Percentiles rank a stretch among this genome's conserved stretches.
Conservation (phyloP, 1,284 basidiomycete genomes). For the Bjerkandera adusta region DNA sequence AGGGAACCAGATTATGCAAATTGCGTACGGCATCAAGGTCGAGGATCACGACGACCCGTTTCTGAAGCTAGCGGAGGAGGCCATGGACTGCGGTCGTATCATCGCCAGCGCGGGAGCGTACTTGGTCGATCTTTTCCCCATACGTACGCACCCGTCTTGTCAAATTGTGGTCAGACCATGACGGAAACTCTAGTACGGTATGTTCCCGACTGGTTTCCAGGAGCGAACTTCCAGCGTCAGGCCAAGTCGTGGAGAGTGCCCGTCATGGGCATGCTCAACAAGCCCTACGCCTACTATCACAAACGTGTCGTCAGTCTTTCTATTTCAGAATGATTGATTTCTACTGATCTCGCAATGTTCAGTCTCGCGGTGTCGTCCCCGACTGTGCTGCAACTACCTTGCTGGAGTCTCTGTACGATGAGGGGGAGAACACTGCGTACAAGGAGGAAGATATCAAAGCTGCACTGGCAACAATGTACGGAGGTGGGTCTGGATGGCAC, state of each 20-base stretch:
- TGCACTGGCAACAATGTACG: constrained; percentile 7
- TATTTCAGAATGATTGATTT: neutral
- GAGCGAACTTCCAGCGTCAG: constrained; percentile 40
- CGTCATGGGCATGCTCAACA: constrained; percentile 8
- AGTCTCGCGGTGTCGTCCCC: neutral
- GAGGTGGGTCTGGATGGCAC: constrained; percentile 3
- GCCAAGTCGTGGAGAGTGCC: constrained; percentile 31
- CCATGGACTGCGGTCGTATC: constrained; percentile 9
- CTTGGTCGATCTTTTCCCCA: constrained; percentile 11
- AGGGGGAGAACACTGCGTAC: neutral
- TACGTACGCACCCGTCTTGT: neutral
- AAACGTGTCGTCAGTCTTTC: neutral
- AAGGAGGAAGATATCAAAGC: constrained; percentile 5
- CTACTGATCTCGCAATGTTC: neutral
- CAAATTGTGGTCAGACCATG: neutral
- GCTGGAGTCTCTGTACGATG: neutral
- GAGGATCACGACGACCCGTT: constrained; percentile 23
- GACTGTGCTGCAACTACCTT: constrained; percentile 5
- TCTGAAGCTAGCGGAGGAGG: constrained; percentile 25
- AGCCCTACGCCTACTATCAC: constrained; percentile 5
- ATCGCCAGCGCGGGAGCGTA: constrained; percentile 16
- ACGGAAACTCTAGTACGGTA: constrained; percentile 26
- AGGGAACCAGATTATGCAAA: constrained; percentile 24
- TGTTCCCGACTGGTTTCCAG: constrained; percentile 39
- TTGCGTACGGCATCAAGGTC: constrained; percentile 29